Evolutionary conservation across 495 filamentous ascomycete genomes (phyloP).

Genomic region (Neurospora sp.): DNA sequence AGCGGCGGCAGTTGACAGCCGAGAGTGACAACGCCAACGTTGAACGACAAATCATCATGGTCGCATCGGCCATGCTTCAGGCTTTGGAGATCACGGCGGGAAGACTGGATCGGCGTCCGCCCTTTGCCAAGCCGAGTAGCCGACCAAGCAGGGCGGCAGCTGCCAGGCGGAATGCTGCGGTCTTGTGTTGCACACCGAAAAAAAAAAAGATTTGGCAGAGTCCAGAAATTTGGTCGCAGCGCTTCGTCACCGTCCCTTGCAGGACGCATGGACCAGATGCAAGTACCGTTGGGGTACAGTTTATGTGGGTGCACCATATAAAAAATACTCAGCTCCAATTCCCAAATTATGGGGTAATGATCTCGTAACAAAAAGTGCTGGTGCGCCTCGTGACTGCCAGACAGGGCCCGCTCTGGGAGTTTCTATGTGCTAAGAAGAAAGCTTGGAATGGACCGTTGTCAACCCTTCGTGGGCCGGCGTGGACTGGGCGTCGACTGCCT

Average conservation of each 20-base stretch:
- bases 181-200: not conserved
- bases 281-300: slow-evolving; percentile 7
- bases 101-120: not conserved
- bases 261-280: slow-evolving; percentile 1
- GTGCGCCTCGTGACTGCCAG: slow-evolving; percentile 21
- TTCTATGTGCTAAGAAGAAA: slow-evolving; percentile 26
- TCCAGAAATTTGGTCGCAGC: not conserved
- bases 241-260: slow-evolving; percentile 20
- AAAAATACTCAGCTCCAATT: slow-evolving; percentile 8
- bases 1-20: not conserved
- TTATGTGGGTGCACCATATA: not conserved
- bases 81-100: not conserved
- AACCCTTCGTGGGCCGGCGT: not conserved
- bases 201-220: not conserved
- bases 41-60: not conserved
- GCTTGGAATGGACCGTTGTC: slow-evolving; percentile 7
- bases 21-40: not conserved
- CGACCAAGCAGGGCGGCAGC: slow-evolving; percentile 1
- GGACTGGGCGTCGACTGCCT: not conserved
- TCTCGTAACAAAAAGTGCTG: slow-evolving; percentile 22
- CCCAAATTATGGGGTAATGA: slow-evolving; percentile 20
- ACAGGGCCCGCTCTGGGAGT: slow-evolving; percentile 9
- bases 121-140: not conserved
- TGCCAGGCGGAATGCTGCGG: slow-evolving; percentile 9
- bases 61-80: not conserved